Conservation (phyloP, 148 eudicot genomes). For the Spergularia marina region DNA sequence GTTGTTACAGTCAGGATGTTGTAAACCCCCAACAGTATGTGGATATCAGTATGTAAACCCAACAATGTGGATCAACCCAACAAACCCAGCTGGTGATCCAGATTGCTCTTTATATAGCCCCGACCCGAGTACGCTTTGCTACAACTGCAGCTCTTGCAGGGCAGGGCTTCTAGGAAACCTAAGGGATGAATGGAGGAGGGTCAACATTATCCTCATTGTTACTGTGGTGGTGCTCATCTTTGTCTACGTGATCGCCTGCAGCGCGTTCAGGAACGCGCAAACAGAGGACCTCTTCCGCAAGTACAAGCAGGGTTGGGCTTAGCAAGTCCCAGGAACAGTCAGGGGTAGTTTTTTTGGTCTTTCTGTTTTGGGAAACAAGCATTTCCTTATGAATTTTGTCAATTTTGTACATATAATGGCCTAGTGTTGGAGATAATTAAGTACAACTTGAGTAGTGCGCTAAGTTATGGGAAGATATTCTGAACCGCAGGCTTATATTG, state of each 20-base stretch:
- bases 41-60: conserved; percentile 82
- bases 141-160: conserved; percentile 79
- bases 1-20: conserved; percentile 72
- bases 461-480: neutral
- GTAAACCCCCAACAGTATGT: conserved; percentile 87
- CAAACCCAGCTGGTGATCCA: conserved; percentile 45
- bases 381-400: neutral
- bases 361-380: neutral
- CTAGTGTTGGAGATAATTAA: conserved; percentile 14
- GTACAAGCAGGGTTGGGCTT: conserved; percentile 80
- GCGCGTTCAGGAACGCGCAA: conserved; percentile 82
- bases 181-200: conserved; percentile 84
- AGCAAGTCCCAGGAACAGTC: neutral
- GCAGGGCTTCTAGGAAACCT: conserved; percentile 90
- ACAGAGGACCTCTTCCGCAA: conserved; percentile 77
- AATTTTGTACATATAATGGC: conserved; percentile 17
- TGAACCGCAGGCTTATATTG: neutral
- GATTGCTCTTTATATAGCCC: conserved; percentile 79
- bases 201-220: conserved; percentile 64
- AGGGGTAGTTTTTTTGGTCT: neutral
- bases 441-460: conserved; percentile 12
- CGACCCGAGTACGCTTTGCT: conserved; percentile 82
- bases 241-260: conserved; percentile 83
- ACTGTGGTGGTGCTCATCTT: conserved; percentile 76
- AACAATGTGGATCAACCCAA: conserved; percentile 68